A percentile compares a stretch with the other conserved stretches of the same genome.
Evolutionary conservation across 2,329 filamentous ascomycete species (phyloP).

Genomic region (Tolypocladium nubicola): DNA sequence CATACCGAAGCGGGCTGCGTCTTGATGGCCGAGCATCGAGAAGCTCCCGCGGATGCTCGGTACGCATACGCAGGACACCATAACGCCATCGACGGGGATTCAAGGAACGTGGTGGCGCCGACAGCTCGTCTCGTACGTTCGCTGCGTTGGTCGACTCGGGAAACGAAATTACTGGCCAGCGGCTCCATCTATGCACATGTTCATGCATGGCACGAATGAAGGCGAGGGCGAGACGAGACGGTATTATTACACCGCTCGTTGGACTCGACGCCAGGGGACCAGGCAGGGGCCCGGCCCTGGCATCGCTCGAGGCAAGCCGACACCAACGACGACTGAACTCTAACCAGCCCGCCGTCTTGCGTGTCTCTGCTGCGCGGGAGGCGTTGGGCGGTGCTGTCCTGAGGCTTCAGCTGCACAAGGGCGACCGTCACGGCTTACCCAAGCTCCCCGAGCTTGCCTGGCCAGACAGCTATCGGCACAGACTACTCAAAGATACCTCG

Average conservation of each 20-base stretch:
- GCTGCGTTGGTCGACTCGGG: background rate
- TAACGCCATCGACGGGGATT: background rate
- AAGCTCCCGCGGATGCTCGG: background rate
- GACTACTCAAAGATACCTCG: background rate
- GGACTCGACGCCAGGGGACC: background rate
- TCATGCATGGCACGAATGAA: background rate
- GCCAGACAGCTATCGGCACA: background rate
- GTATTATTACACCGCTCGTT: constrained; percentile 2
- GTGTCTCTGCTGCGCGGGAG: background rate
- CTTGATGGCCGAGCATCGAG: background rate
- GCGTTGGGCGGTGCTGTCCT: background rate
- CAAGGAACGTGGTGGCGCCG: background rate
- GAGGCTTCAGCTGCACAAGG: background rate
- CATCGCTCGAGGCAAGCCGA: background rate
- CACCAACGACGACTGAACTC: background rate
- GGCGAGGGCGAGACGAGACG: background rate
- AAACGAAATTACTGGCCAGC: background rate
- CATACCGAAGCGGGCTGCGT: background rate
- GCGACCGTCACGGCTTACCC: background rate
- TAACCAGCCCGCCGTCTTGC: background rate
- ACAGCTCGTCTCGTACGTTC: background rate
- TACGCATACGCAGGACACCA: background rate
- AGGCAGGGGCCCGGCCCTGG: background rate
- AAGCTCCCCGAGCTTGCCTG: background rate
- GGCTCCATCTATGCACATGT: background rate